phyloP scores from a whole-genome alignment of 2,329 filamentous ascomycete species.

The Cercospora zeina region DNA sequence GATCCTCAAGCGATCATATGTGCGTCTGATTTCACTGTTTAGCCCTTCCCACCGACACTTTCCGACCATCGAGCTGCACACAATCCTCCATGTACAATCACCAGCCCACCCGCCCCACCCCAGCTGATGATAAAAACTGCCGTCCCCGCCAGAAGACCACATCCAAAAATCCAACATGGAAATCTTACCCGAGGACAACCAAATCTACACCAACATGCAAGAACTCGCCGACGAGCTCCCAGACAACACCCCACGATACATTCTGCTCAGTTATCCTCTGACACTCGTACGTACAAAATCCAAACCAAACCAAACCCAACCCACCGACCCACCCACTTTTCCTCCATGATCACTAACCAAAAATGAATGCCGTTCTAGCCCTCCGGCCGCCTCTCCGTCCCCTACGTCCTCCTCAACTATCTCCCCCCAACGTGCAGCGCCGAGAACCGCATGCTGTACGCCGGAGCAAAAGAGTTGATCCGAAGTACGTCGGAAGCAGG shows the following conservation, averaged over 20 bases:
- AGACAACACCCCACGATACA: constrained; percentile 84
- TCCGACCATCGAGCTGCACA: neutral
- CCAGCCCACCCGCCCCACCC: too few species aligned
- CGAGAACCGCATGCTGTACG: constrained; percentile 88
- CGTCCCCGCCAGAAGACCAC: constrained; percentile 59
- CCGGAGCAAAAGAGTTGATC: constrained; percentile 93
- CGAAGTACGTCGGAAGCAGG: constrained; percentile 89
- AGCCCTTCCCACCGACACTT: constrained; percentile 2
- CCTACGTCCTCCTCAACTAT: constrained; percentile 94
- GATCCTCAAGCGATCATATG: constrained; percentile 91
- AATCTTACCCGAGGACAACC: constrained; percentile 76
- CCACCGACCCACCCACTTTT: too few species aligned
- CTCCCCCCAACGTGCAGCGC: constrained; percentile 87
- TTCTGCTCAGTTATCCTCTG: constrained; percentile 87
- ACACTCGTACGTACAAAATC: constrained; percentile 65
- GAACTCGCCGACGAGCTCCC: constrained; percentile 86
- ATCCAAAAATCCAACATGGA: constrained; percentile 91
- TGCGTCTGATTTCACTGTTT: constrained; percentile 54
- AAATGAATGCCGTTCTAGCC: too few species aligned
- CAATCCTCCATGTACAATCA: too few species aligned
- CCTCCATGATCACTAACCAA: too few species aligned
- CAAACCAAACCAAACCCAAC: too few species aligned
- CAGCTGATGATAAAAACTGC: neutral
- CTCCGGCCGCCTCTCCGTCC: constrained; percentile 80
- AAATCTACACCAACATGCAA: constrained; percentile 78